Percentiles rank a stretch among this genome's conserved stretches.
These are phyloP conservation scores for Tuber brumale DNA, from an alignment of 495 filamentous ascomycete genomes.

Conservation along the genomic window DNA sequence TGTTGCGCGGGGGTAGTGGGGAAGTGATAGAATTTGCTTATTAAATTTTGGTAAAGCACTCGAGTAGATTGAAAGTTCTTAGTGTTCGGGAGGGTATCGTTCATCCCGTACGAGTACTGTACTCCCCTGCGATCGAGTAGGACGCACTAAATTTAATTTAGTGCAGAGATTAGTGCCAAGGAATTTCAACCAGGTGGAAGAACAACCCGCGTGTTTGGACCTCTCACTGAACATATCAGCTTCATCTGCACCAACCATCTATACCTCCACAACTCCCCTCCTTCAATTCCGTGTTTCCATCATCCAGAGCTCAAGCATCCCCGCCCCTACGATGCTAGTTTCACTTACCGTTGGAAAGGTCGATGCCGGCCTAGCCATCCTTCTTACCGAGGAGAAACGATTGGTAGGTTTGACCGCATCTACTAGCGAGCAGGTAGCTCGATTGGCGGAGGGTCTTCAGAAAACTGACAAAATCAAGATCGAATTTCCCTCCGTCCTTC, in stretches of 20 bases:
- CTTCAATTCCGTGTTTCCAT: neutral
- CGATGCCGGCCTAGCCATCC: conserved; percentile 93
- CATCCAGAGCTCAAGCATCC: neutral
- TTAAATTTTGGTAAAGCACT: neutral
- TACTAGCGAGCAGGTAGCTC: neutral
- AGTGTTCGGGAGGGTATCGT: neutral
- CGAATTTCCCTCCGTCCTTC: conserved; percentile 96
- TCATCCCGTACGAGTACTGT: no score
- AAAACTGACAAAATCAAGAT: conserved; percentile 54
- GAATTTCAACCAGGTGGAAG: neutral
- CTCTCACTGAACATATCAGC: neutral
- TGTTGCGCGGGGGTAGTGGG: neutral
- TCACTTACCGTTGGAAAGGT: conserved; percentile 99
- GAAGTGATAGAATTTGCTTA: neutral
- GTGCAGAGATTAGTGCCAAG: neutral
- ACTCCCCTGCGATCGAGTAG: no score
- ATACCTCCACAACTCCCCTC: conserved; percentile 9
- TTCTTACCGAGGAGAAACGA: conserved; percentile 93
- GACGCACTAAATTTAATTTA: no score
- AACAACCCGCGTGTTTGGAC: neutral
- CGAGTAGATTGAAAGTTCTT: neutral
- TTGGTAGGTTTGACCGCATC: conserved; percentile 56
- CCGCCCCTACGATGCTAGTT: conserved; percentile 63
- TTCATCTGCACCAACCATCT: conserved; percentile 10
- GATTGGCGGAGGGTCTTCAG: conserved; percentile 29